phyloP scores from a whole-genome alignment of 192 early-diverging fungal species.

The Dispira simplex region DNA sequence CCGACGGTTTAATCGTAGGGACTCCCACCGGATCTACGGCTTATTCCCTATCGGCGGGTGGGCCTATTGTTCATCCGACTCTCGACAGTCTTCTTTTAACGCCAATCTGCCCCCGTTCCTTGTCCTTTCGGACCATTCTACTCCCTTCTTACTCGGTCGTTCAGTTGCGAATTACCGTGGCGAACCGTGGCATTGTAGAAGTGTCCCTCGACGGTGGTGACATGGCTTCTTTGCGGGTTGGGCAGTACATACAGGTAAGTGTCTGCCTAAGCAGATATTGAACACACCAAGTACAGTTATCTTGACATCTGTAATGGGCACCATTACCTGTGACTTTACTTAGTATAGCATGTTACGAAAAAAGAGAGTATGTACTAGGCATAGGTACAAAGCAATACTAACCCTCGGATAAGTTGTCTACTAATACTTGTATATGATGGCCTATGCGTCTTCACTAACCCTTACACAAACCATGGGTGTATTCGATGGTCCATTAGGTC shows the following conservation, averaged over 20 bases:
- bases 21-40: slow-evolving; percentile 90
- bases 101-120: slow-evolving; percentile 69
- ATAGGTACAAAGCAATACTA: too few species aligned
- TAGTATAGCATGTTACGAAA: too few species aligned
- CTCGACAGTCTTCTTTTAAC: slow-evolving; percentile 57
- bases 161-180: slow-evolving; percentile 34
- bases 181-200: slow-evolving; percentile 44
- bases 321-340: too few species aligned
- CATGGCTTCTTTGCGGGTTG: slow-evolving; percentile 45
- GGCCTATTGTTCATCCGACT: slow-evolving; percentile 67
- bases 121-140: slow-evolving; percentile 71
- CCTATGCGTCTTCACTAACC: too few species aligned
- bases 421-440: too few species aligned
- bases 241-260: slow-evolving; percentile 34
- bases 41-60: slow-evolving; percentile 74
- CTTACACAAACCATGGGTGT: too few species aligned
- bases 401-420: too few species aligned
- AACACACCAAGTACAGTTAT: too few species aligned
- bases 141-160: slow-evolving; percentile 53
- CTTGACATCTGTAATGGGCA: too few species aligned
- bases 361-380: too few species aligned
- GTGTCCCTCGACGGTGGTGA: slow-evolving; percentile 68
- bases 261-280: not conserved
- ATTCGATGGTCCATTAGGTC: slow-evolving; percentile 16
- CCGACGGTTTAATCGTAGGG: slow-evolving; percentile 47